Evolutionary conservation across 768 basidiomycete species (phyloP).

Genomic region (Xerocomus spinulosus): DNA sequence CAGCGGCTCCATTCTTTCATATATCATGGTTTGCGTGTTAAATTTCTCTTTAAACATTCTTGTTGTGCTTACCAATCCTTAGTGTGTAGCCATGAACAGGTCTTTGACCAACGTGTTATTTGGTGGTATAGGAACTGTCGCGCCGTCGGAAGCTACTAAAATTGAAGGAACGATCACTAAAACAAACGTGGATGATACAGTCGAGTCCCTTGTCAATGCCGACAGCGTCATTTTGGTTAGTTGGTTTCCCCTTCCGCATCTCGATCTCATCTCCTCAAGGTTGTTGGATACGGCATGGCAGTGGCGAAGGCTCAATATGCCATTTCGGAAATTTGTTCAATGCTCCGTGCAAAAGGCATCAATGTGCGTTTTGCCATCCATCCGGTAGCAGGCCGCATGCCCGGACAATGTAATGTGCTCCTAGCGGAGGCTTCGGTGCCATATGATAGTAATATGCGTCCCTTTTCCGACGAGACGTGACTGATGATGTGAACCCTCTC

Average conservation of each 20-base stretch:
- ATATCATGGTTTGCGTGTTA: conserved; percentile 70
- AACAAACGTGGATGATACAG: conserved; percentile 76
- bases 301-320: conserved; percentile 88
- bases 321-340: conserved; percentile 67
- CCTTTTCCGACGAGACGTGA: background rate
- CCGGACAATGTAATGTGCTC: conserved; percentile 90
- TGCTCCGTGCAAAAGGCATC: conserved; percentile 68
- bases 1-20: conserved; percentile 85
- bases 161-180: conserved; percentile 82
- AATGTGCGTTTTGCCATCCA: conserved; percentile 86
- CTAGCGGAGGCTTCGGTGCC: conserved; percentile 88
- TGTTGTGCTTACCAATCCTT: conserved; percentile 6
- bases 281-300: conserved; percentile 88
- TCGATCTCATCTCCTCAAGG: conserved; percentile 35
- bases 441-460: conserved; percentile 64
- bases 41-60: background rate
- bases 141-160: conserved; percentile 55
- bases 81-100: conserved; percentile 94
- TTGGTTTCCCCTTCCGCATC: background rate
- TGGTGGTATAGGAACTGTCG: conserved; percentile 69
- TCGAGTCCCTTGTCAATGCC: conserved; percentile 70
- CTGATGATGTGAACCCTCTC: background rate
- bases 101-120: conserved; percentile 83
- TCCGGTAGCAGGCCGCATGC: conserved; percentile 91
- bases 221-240: conserved; percentile 78